Conservation (phyloP, 257 asterid species). For the Plectranthus barbatus region DNA sequence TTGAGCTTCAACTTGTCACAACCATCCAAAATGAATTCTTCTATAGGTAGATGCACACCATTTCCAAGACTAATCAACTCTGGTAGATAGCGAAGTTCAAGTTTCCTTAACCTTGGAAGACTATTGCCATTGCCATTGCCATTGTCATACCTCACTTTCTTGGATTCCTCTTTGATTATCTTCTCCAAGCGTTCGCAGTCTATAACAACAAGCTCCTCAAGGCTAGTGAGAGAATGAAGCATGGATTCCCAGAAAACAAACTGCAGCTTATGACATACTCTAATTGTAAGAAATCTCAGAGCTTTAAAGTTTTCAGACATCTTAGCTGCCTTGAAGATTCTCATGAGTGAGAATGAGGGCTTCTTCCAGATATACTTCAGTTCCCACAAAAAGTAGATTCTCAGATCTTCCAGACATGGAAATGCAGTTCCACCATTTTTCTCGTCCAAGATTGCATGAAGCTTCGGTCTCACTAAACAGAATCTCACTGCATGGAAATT, state of each 20-base stretch:
- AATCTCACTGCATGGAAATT: conserved; percentile 4
- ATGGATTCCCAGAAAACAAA: conserved; percentile 5
- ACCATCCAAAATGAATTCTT: not conserved
- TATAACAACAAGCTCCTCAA: conserved; percentile 7
- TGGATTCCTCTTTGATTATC: not conserved
- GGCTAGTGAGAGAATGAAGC: not conserved
- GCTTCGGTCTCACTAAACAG: conserved; percentile 7
- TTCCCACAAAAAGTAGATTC: conserved; percentile 16
- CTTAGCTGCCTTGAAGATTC: not conserved
- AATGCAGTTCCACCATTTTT: not conserved
- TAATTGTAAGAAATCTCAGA: not conserved
- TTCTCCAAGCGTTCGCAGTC: conserved; percentile 4
- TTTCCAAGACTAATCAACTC: conserved; percentile 11
- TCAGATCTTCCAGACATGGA: conserved; percentile 13
- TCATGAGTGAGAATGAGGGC: not conserved
- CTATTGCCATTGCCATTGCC: too few species aligned
- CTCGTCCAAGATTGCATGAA: conserved; percentile 2
- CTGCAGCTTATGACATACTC: not conserved
- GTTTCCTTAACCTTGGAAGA: conserved; percentile 1
- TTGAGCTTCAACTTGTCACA: conserved; percentile 5
- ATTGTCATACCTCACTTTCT: not conserved
- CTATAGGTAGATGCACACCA: not conserved
- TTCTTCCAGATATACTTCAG: conserved; percentile 9
- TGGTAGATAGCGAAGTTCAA: conserved; percentile 6
- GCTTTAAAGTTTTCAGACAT: not conserved